Evolutionary conservation across 371 early-diverging fungal genomes (phyloP).

Genomic region (Rhizopus stolonifer): DNA sequence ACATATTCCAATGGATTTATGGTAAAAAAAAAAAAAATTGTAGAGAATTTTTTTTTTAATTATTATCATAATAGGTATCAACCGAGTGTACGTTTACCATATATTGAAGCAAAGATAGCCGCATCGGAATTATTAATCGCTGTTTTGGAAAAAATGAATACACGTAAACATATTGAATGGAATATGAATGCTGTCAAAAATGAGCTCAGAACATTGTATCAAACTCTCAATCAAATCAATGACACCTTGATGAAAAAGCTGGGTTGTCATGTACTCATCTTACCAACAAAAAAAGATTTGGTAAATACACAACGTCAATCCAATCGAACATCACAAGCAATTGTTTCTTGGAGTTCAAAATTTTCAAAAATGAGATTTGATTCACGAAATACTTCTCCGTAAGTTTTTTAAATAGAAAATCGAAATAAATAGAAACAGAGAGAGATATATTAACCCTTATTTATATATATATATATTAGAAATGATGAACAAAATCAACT

Average conservation of each 20-base stretch:
- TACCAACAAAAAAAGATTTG: background rate
- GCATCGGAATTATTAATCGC: constrained; percentile 24
- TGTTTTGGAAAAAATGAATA: constrained; percentile 22
- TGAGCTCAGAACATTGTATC: constrained; percentile 18
- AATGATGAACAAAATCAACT: constrained; percentile 22
- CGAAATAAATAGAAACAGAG: background rate
- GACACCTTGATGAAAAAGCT: constrained; percentile 22
- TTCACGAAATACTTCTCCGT: constrained; percentile 1
- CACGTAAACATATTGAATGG: constrained; percentile 5
- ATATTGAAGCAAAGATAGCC: constrained; percentile 27
- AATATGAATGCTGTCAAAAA: background rate
- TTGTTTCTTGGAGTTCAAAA: constrained; percentile 20
- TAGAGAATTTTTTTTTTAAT: background rate
- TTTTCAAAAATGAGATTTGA: constrained; percentile 33
- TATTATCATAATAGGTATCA: constrained; percentile 24
- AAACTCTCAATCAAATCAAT: constrained; percentile 22
- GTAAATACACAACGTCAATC: background rate
- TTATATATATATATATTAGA: no score
- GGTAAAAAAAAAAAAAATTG: constrained; percentile 13
- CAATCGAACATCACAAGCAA: constrained; percentile 22
- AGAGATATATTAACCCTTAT: no score
- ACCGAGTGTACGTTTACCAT: constrained; percentile 27
- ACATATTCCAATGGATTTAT: constrained; percentile 34
- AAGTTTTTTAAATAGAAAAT: background rate
- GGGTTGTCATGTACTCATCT: background rate